A percentile compares a stretch with the other conserved stretches of the same genome.
Conservation (phyloP, 2,329 filamentous ascomycete species). For the Colletotrichum tamarilloi region DNA sequence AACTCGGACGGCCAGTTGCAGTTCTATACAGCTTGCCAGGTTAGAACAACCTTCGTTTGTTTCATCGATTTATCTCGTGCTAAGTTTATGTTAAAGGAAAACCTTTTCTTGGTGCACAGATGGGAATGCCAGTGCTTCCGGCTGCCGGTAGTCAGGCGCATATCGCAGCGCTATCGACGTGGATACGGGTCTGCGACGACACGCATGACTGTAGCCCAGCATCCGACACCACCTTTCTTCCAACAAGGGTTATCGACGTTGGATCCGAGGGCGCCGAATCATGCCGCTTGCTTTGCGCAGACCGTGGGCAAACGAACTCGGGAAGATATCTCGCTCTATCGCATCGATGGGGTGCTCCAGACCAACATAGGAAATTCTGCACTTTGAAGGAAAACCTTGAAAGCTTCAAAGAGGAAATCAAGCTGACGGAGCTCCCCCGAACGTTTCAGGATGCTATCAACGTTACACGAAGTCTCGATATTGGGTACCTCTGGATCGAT, state of each 20-base stretch:
- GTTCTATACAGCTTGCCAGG: background rate
- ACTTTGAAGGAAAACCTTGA: background rate
- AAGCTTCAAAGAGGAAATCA: background rate
- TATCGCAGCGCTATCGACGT: background rate
- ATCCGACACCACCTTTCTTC: background rate
- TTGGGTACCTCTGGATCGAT: conserved; percentile 38
- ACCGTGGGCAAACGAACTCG: background rate
- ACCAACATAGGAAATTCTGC: background rate
- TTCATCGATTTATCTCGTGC: background rate
- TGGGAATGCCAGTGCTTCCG: background rate
- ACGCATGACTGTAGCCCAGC: background rate
- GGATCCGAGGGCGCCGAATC: accelerated
- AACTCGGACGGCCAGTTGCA: background rate
- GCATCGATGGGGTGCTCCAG: background rate
- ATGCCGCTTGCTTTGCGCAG: background rate
- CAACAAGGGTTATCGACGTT: background rate
- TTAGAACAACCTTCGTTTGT: background rate
- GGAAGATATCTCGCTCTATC: conserved; percentile 4
- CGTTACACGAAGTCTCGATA: conserved; percentile 18
- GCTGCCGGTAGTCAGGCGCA: background rate
- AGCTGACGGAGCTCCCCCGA: background rate
- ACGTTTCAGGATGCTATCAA: conserved; percentile 34
- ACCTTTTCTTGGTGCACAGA: background rate
- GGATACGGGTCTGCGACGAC: background rate
- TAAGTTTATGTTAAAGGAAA: background rate